A percentile compares a stretch with the other conserved stretches of the same genome.
phyloP scores from a whole-genome alignment of 331 rosid species.

The Malus hybrid region DNA sequence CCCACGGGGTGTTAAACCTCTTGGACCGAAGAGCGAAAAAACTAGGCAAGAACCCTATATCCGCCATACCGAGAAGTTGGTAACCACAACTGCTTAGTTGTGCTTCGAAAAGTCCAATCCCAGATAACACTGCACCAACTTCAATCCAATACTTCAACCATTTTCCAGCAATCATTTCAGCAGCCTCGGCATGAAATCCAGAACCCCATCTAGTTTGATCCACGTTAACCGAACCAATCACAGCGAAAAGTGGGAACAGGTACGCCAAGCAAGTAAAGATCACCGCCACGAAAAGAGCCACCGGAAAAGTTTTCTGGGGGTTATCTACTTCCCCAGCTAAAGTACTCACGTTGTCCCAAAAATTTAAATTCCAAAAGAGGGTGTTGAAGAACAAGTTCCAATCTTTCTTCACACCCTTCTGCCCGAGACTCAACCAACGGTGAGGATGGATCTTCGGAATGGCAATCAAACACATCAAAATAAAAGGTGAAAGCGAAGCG shows the following conservation, averaged over 20 bases:
- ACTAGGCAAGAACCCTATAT: conserved; percentile 30
- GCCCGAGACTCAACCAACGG: conserved; percentile 57
- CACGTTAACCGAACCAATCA: conserved; percentile 34
- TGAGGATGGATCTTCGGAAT: conserved; percentile 54
- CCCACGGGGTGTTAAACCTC: conserved; percentile 36
- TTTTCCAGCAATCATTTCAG: conserved; percentile 37
- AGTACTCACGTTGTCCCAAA: conserved; percentile 80
- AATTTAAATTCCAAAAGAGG: conserved; percentile 79
- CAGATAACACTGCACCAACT: conserved; percentile 43
- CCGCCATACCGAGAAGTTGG: conserved; percentile 47
- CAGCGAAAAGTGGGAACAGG: conserved; percentile 62
- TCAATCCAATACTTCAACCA: conserved; percentile 46
- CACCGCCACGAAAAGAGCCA: conserved; percentile 56
- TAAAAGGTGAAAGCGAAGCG: conserved; percentile 62
- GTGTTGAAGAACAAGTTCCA: conserved; percentile 72
- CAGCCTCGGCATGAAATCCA: conserved; percentile 45
- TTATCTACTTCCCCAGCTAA: conserved; percentile 78
- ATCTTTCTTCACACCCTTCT: conserved; percentile 49
- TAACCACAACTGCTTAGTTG: conserved; percentile 38
- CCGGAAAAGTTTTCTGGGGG: conserved; percentile 65
- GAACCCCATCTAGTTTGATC: conserved; percentile 27
- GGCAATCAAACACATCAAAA: conserved; percentile 45
- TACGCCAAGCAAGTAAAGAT: conserved; percentile 59
- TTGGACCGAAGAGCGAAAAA: conserved; percentile 26
- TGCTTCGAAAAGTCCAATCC: conserved; percentile 43